These are phyloP conservation scores for Cercospora janseana DNA, from an alignment of 2,329 filamentous ascomycete species.

Conservation along the genomic window DNA sequence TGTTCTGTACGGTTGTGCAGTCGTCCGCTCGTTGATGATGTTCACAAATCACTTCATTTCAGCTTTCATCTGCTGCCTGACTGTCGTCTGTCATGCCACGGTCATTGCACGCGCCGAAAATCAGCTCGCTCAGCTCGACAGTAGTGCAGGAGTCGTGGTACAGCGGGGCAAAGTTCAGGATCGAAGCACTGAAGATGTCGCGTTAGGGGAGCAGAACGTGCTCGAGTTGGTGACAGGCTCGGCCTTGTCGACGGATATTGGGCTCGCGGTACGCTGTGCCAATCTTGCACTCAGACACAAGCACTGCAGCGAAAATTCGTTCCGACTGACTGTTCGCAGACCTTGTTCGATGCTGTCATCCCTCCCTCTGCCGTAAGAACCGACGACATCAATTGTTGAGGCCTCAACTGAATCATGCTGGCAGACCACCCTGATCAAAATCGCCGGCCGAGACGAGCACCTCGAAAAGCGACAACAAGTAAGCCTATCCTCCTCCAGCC, in stretches of 20 bases:
- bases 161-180: not conserved
- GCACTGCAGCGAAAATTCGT: not conserved
- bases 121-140: not conserved
- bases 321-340: not conserved
- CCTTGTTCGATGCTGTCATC: not conserved
- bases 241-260: not conserved
- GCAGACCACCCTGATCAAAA: slow-evolving; percentile 1
- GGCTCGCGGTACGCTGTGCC: slow-evolving; percentile 1
- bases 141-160: not conserved
- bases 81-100: not conserved
- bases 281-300: not conserved
- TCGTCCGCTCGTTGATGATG: not conserved
- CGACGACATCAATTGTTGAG: not conserved
- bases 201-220: not conserved
- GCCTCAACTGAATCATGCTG: not conserved
- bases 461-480: not conserved
- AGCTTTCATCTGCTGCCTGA: not conserved
- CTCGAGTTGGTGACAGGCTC: not conserved
- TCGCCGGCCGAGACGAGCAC: not conserved
- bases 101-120: not conserved
- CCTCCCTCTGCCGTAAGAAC: not conserved
- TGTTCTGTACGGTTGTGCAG: not conserved
- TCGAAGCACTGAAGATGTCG: not conserved
- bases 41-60: not conserved
- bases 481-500: not conserved